Evolutionary conservation across 2,329 filamentous ascomycete genomes (phyloP), one percentile per base, ranked within the genome.

Genomic region (Colletotrichum sojae): DNA sequence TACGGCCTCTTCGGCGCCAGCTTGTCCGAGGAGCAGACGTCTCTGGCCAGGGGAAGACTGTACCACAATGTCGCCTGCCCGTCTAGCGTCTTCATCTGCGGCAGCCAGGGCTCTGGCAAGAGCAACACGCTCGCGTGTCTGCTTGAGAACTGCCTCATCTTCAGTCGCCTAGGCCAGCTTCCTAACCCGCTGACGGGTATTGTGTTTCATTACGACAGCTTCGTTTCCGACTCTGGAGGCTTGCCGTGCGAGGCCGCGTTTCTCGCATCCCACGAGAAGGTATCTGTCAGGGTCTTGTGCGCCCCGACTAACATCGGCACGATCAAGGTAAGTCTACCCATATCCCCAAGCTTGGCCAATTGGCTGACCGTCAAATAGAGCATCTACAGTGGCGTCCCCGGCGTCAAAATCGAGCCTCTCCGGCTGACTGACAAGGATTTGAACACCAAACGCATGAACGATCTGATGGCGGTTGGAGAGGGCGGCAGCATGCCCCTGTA

Each of bases 201-300:
- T 0, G 85, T 92, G 0, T 92, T 92, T 56, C 89, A 92, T 70
- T 92, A 90, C 67, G 89, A 91, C 71, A 84, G 83, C 0, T 88
- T 87, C 69, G 81, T 83, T 12, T 86, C 83, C 0, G 83, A 86
- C 51, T 73, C 75, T 0, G 78, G 82, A 1, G 85, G 85, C 13
- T 80, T 80, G 0, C 84, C 89, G 1, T 90, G 89, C 64, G 90
- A 92, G 74, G 89, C 86, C 0, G 88, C 89, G 0, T 89, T 84
- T 70, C 76, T 92, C 3, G 80, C 84, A 0, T 84, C 83, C 0
- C 73, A 81, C 25, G 63, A 72, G 0, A 75, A 78, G 0, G 78
- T 89, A 20, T 77, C 80, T 0, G 87, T 90, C 1, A 79, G 84
- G 3, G 84, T 90, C 0, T 76, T 90, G 0, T 89, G 88, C 31